Base-by-base conservation (phyloP, 176 grass and related monocot species). In the Oropetium thomaeum region DNA sequence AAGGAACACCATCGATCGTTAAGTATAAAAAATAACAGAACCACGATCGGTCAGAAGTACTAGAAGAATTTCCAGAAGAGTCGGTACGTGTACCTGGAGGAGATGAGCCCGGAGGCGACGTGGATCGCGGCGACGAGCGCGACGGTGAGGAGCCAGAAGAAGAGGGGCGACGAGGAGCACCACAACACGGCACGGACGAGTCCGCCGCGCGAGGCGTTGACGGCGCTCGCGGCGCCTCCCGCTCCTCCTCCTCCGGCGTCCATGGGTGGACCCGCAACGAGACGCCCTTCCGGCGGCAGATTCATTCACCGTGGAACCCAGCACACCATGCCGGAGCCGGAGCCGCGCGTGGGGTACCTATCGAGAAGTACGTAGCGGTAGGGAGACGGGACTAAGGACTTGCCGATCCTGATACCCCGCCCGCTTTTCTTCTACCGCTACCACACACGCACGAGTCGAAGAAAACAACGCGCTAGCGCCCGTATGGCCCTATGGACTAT, bases 111-210 rank as follows among this genome's bases (percentile, higher is more conserved):
- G 58, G 80, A 75, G 43, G 30, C 76, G 75, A 75, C 15, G 8
- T 88, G 86, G 76, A 84, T 88, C 34, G 44, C 70, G 38, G 81
- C 86, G 76, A 84, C 86, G 76, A 88, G 81, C 7, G 32, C 75
- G 70, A 88, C 64, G 69, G 86, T 88, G 81, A 88, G 76, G 8
- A 88, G 30, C 81, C 86, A 88, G 70, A 84, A 84, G 55, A 83
- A 62, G 17, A 88, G 75, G 0, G 63, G 76, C 55, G 81, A 75
- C 5, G 44, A 23, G 34, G 69, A 74, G 53, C 43, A 74, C 0
- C 68, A 33, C 43, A 80, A 70, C 13, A 84, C 62, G 70, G 45
- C 19, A n/a, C 61, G 75, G 8, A 84, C 7, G 29, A 84, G 73
- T 10, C 86, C 81, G 1, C 86, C 81, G 1, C 60, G 33, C 2